Conservation (phyloP, 805 yeast species). For the Candida ipomoeae region DNA sequence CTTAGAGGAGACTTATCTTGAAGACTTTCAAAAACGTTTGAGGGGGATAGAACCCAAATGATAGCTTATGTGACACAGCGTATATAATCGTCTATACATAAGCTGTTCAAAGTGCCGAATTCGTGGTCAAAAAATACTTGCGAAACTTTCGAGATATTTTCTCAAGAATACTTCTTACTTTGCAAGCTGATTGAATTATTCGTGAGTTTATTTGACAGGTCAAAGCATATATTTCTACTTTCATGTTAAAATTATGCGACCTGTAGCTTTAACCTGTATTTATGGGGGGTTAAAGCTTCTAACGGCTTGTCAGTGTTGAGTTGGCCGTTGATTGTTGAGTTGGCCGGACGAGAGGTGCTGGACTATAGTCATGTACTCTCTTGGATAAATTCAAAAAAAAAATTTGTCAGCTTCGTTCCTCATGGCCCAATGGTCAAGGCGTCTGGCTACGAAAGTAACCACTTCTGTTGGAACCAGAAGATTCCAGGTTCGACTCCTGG, state of each 20-base stretch:
- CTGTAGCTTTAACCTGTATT: no score
- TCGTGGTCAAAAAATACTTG: neutral
- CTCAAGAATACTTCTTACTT: no score
- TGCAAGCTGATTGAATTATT: no score
- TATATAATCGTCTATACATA: neutral
- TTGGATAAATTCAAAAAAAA: neutral
- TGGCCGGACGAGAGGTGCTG: no score
- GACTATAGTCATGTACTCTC: no score
- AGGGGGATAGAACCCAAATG: neutral
- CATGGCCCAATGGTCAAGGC: constrained; percentile 77
- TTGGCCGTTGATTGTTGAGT: no score
- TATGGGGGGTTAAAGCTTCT: no score
- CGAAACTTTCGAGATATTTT: no score
- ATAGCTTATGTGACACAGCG: neutral
- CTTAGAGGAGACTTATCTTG: neutral
- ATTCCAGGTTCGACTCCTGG: constrained; percentile 55
- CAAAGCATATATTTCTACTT: no score
- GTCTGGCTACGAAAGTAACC: constrained; percentile 63
- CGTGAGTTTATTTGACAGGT: no score
- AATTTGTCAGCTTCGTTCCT: constrained; percentile 52
- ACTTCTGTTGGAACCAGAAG: constrained; percentile 48
- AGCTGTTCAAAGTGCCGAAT: neutral
- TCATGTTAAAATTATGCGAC: no score
- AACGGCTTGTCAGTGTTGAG: no score
- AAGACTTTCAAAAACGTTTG: constrained; percentile 2